Percentiles rank a stretch among this genome's conserved stretches.
Conservation (phyloP, 768 basidiomycete species). For the Exidia glandulosa region DNA sequence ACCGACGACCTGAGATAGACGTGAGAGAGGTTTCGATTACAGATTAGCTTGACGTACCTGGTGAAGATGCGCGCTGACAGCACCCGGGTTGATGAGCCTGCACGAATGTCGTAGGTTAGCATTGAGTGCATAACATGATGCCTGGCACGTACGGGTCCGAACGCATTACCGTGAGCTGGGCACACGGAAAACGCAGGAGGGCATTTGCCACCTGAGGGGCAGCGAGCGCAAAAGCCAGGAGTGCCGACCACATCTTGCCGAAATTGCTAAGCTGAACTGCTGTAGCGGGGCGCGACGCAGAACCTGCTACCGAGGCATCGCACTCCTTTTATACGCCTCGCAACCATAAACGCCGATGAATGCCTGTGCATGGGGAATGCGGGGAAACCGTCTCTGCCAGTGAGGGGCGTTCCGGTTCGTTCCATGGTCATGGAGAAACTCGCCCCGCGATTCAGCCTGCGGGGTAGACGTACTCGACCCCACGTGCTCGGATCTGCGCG, state of each 20-base stretch:
- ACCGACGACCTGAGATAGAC: slow-evolving; percentile 6
- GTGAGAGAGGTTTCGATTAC: too few species aligned
- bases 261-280: too few species aligned
- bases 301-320: too few species aligned
- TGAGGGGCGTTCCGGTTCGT: background rate
- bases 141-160: slow-evolving; percentile 6
- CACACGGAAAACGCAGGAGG: slow-evolving; percentile 7
- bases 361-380: too few species aligned
- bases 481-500: background rate
- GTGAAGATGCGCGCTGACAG: slow-evolving; percentile 5
- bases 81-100: slow-evolving; percentile 6
- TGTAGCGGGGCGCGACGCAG: too few species aligned
- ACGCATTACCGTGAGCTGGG: slow-evolving; percentile 7
- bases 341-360: too few species aligned
- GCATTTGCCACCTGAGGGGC: slow-evolving; percentile 5
- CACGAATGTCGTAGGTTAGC: background rate
- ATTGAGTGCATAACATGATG: background rate
- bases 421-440: background rate
- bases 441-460: background rate
- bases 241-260: slow-evolving; percentile 3
- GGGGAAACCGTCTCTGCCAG: too few species aligned
- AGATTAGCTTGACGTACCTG: too few species aligned
- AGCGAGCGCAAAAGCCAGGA: slow-evolving; percentile 3
- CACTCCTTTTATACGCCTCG: too few species aligned
- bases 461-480: background rate